Conservation (phyloP, 768 basidiomycete species). For the Pisolithus albus region DNA sequence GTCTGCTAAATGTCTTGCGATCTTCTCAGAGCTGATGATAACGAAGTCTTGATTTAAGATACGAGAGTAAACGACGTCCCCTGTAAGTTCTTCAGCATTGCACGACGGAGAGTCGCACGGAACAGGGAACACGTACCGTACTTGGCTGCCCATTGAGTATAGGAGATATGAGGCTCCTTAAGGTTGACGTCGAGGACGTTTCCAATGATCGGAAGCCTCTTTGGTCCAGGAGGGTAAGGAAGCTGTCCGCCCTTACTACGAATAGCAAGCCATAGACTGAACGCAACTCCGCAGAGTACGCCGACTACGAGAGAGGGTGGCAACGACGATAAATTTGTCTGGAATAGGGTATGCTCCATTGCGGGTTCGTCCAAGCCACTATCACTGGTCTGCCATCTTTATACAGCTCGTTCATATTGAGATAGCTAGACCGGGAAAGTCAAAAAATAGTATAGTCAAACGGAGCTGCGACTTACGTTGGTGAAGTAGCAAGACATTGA, state of each 20-base stretch:
- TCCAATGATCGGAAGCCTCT: conserved; percentile 9
- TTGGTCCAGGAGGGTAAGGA: conserved; percentile 10
- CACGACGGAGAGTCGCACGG: no score
- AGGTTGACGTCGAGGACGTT: conserved; percentile 4
- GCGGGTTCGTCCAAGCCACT: no score
- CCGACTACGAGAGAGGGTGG: neutral
- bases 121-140: conserved; percentile 5
- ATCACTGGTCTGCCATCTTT: no score
- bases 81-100: neutral
- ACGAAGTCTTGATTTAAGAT: conserved; percentile 6
- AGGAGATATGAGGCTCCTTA: conserved; percentile 8
- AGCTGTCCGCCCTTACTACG: neutral
- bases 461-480: no score
- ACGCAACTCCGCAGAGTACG: neutral
- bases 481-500: no score
- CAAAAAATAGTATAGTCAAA: no score
- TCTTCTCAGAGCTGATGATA: conserved; percentile 9
- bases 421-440: no score
- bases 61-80: conserved; percentile 9
- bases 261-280: neutral
- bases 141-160: conserved; percentile 7
- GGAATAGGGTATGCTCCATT: no score
- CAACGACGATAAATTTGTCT: no score
- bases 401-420: no score
- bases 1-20: conserved; percentile 9